Evolutionary conservation across 495 filamentous ascomycete species (phyloP), one percentile per base, ranked within the genome.

Genomic region (Tetracladium marchalianum): DNA sequence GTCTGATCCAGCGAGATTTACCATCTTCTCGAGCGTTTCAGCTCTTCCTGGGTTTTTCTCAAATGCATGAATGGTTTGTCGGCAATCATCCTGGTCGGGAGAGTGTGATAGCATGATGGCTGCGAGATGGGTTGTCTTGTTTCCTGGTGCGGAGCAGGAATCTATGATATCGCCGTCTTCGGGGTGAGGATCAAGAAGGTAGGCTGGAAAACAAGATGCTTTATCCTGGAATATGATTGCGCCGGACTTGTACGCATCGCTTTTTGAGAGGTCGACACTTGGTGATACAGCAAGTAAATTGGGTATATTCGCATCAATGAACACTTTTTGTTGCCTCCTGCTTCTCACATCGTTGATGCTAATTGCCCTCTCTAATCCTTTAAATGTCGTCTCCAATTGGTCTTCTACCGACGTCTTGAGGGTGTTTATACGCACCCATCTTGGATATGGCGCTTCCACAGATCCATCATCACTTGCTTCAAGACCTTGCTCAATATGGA

Each of bases 111-210:
- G 59, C 11, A 84, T 51, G 12, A 96, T 70, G 2, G 85, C 82
- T 10, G 89, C 88, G 39, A 96, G 63, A 66, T 97, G 92, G 4
- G 92, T 96, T 1, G 92, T 96, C 63, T 98, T 98, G 58, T 98
- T 98, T 8, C 92, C 92, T 6, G 92, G 92, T 6, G 92, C 92
- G 0, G 92, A 83, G 59, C 90, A 95, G 0, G 86, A 84, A 65
- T 98, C 92, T 4, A 97, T 70, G 15, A 95, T 65, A 50, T 90
- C 78, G 1, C 84, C 87, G 45, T 79, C 70, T 41, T 70, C 67
- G 3, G 68, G 52, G 1, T 57, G 56, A 4, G 79, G 74, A 43
- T 88, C 77, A 0, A 96, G 65, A 0, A 98, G 67, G 58, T 87
- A 85, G 0, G 90, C 92, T 4, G 92, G 90, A 53, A 98, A 95